Evolutionary conservation across 345 rosid species (phyloP), one percentile per base, ranked within the genome.

Genomic region (Rhizophora apiculata): DNA sequence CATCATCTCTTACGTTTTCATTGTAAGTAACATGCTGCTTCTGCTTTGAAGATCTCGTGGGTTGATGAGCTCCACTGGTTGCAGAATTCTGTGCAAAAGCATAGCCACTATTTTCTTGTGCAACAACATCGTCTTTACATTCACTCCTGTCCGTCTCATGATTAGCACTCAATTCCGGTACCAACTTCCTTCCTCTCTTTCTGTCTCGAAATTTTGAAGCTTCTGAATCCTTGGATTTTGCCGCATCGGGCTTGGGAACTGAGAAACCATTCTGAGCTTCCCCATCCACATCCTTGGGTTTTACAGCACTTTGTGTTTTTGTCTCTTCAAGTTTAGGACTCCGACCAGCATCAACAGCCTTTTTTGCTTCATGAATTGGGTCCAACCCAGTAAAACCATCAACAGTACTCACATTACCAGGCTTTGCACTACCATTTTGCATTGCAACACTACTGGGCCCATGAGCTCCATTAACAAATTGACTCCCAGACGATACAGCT

Each of bases 1-100:
- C 81, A 37, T 74, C 82, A 60, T 65, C 65, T 49, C 63, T 60
- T 57, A 71, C 31, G 6, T 79, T 75, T 69, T 82, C 85, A 49
- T 71, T 59, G 60, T 68, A 76, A 60, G 80, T 78, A 60, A 75
- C 71, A 11, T 69, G 68, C 64, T 80, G 88, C 73, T 75, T 84
- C 60, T 62, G 78, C 82, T 90, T 85, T 53, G 78, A 65, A 64
- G 93, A 85, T 76, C 75, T 84, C 79, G 89, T 80, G 56, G 65
- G 55, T 36, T 69, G 76, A 65, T 52, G 71, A 24, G 64, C 76
- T 48, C 52, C 69, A 80, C 69, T 55, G 10, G 56, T 30, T 22
- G 63, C 65, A 68, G 62, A 64, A 70, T 72, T 73, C 64, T 30
- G 68, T 49, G 71, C 58, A 43, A 66, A 66, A 68, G 60, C 51